Percentiles rank a stretch among this genome's conserved stretches.
Conservation (phyloP, 192 early-diverging fungal genomes). For the Backusella tarrabulga region DNA sequence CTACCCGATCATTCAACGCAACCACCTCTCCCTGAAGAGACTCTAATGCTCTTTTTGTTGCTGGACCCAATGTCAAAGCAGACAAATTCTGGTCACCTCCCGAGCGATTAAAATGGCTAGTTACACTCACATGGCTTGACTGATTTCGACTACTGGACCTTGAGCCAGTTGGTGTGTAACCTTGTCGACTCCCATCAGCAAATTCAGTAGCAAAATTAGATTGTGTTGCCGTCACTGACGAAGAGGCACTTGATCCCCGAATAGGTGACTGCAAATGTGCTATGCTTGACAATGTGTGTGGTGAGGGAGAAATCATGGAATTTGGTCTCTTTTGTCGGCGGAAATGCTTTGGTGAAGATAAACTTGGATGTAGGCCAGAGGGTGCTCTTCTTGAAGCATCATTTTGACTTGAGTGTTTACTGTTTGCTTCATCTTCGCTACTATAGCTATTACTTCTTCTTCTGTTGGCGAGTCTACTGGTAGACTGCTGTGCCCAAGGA, state of each 20-base stretch:
- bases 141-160: slow-evolving; percentile 5
- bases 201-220: background rate
- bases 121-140: slow-evolving; percentile 8
- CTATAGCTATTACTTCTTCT: background rate
- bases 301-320: slow-evolving; percentile 5
- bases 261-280: slow-evolving; percentile 2
- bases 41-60: slow-evolving; percentile 37
- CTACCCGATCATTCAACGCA: slow-evolving; percentile 35
- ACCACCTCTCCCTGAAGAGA: slow-evolving; percentile 34
- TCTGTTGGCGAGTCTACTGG: background rate
- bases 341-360: background rate
- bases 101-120: background rate
- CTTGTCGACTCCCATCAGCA: background rate
- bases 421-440: background rate
- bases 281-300: background rate
- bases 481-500: background rate
- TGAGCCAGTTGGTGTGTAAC: slow-evolving; percentile 1
- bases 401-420: background rate
- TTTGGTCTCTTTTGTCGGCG: background rate
- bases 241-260: slow-evolving; percentile 7
- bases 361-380: background rate
- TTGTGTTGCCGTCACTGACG: slow-evolving; percentile 8
- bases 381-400: background rate
- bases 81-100: background rate
- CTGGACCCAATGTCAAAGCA: slow-evolving; percentile 20